Evolutionary conservation across 495 filamentous ascomycete species (phyloP).

Genomic region (Penicillium silybi): DNA sequence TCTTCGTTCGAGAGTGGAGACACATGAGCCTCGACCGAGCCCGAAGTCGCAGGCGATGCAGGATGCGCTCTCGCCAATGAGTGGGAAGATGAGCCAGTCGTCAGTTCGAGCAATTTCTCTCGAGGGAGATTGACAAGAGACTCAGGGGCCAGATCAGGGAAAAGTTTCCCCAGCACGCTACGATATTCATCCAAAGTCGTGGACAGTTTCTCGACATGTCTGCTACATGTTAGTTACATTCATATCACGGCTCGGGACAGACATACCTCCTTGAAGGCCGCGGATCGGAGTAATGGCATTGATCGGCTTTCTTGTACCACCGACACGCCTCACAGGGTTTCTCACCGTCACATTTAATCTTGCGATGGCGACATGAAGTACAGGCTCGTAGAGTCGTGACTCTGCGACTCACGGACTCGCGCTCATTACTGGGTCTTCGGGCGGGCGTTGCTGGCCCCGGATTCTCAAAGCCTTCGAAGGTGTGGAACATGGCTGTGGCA

Average conservation of each 20-base stretch:
- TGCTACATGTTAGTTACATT: conserved; percentile 5
- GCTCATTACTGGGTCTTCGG: conserved; percentile 26
- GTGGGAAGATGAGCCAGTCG: conserved; percentile 11
- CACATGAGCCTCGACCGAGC: conserved; percentile 37
- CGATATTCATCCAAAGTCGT: conserved; percentile 41
- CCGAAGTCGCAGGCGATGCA: conserved; percentile 37
- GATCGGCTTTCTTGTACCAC: conserved; percentile 45
- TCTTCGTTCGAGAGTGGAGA: conserved; percentile 39
- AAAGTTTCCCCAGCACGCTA: conserved; percentile 33
- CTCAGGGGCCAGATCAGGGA: conserved; percentile 35
- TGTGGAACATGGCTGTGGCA: conserved; percentile 36
- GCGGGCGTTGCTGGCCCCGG: conserved; percentile 24
- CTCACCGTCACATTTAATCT: conserved; percentile 47
- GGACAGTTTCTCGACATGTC: conserved; percentile 41
- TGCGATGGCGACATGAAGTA: conserved; percentile 45
- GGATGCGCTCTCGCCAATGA: conserved; percentile 22
- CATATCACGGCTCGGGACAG: not conserved
- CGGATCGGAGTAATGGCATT: conserved; percentile 42
- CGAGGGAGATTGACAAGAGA: conserved; percentile 41
- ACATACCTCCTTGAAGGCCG: conserved; percentile 37
- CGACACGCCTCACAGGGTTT: conserved; percentile 45
- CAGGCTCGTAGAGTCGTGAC: conserved; percentile 43
- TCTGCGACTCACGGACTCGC: conserved; percentile 35
- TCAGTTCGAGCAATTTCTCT: conserved; percentile 48
- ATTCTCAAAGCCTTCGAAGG: conserved; percentile 41